phyloP scores from a whole-genome alignment of 768 basidiomycete genomes.

The Termitomyces sp. region DNA sequence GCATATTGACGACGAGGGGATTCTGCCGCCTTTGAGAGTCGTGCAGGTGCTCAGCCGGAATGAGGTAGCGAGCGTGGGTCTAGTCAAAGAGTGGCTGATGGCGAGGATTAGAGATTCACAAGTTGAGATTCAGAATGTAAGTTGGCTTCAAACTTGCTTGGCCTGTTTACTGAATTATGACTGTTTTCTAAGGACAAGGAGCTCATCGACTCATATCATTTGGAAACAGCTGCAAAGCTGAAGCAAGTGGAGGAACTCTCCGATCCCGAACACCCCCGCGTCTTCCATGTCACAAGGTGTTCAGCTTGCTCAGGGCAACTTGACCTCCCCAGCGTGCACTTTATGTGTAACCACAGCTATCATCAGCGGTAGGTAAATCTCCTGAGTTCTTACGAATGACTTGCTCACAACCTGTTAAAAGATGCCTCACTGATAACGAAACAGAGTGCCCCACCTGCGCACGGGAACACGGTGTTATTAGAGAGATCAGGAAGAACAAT shows the following conservation, averaged over 20 bases:
- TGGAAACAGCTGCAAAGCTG: conserved; percentile 78
- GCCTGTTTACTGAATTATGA: conserved; percentile 1
- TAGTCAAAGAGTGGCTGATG: conserved; percentile 91
- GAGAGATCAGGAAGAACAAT: conserved; percentile 87
- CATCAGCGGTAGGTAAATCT: conserved; percentile 72
- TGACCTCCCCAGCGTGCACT: conserved; percentile 91
- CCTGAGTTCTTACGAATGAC: neutral
- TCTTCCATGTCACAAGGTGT: conserved; percentile 95
- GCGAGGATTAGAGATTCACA: conserved; percentile 68
- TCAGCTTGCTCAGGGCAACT: conserved; percentile 86
- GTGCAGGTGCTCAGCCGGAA: conserved; percentile 88
- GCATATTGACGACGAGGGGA: conserved; percentile 73
- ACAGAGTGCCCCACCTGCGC: conserved; percentile 89
- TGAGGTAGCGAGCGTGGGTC: conserved; percentile 84
- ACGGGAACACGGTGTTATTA: conserved; percentile 81
- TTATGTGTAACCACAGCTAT: conserved; percentile 98
- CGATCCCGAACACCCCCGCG: conserved; percentile 73
- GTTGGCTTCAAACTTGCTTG: conserved; percentile 23
- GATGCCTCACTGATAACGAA: conserved; percentile 88
- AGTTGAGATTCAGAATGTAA: conserved; percentile 77
- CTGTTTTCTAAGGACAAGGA: conserved; percentile 67
- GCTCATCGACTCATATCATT: conserved; percentile 82
- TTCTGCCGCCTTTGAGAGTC: conserved; percentile 88
- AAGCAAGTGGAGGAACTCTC: conserved; percentile 80
- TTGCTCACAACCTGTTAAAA: conserved; percentile 25